Base-by-base conservation (phyloP, 78 protist genomes). In the Dictyostelium intermedium region DNA sequence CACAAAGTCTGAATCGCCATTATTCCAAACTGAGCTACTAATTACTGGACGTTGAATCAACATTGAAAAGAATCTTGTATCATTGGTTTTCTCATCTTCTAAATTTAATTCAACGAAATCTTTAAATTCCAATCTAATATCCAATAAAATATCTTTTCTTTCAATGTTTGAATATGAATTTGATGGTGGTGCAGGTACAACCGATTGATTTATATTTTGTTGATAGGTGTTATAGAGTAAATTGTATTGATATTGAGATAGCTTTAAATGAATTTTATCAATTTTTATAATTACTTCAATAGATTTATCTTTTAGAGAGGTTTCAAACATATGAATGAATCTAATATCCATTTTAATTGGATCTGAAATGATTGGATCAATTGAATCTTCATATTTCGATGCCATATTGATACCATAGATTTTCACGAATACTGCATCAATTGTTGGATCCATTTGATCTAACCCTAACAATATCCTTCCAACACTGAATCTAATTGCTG, bases 171-270 rank as follows among this genome's bases (percentile, higher is more conserved):
- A 37, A 39, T 14, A 20, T 37, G 30, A 10, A 23, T 84, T 20
- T 30, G 92, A 76, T 2, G 83, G 45, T 27, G 93, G 85, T 2
- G 85, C 14, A 0, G 93, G 85, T 13, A 79, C 61, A 20, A 70
- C 13, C 32, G 30, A 23, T 69, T 89, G 83, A 47, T 69, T 80
- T 7, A 89, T 32, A 50, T 89, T 89, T 60, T 89, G 94, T 39
- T 76, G 56, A 47, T 79, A 56, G 1, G 73, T 56, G 81, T 89
- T 89, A 20, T 69, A 78, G 9, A 89, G 0, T 34, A 89, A 14
- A 47, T 89, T 89, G 47, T 89, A 89, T 47, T 89, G 94, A 76
- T 63, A 89, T n/a, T 89, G 94, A 11, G 81, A 79, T 30, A 89
- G 3, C 41, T 63, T 80, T 14, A 89, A 56, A 20, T 35, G 23